phyloP scores from a whole-genome alignment of 2,329 filamentous ascomycete genomes.

The Trichoderma aggressivum region DNA sequence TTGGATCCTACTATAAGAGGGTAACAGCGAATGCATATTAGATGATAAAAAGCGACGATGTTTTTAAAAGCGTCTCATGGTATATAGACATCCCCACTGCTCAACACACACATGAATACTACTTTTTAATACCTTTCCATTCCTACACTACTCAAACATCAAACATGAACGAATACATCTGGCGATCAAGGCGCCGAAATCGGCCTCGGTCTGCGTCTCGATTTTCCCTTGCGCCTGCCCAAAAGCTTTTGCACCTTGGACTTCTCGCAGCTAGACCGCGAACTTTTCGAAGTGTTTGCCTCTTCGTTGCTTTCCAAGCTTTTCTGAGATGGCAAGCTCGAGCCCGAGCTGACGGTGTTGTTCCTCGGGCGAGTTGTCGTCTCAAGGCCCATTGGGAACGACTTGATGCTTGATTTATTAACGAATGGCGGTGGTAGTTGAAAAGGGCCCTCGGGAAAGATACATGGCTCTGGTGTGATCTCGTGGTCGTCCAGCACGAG shows the following conservation, averaged over 20 bases:
- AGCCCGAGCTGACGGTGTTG: neutral
- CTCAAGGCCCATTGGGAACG: neutral
- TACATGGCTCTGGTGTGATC: neutral
- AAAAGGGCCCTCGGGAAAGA: constrained; percentile 25
- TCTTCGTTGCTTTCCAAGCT: neutral
- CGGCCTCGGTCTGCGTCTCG: neutral
- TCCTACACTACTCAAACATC: neutral
- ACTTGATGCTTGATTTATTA: constrained; percentile 12
- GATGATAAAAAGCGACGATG: neutral
- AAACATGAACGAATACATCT: neutral
- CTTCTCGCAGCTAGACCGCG: constrained; percentile 2
- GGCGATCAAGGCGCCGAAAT: constrained; percentile 4
- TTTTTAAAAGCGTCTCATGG: neutral
- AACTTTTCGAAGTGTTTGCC: neutral
- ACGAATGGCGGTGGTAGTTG: constrained; percentile 28
- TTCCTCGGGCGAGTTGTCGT: neutral
- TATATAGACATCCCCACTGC: neutral
- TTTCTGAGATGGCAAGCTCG: constrained; percentile 6
- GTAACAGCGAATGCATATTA: neutral
- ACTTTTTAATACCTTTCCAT: neutral
- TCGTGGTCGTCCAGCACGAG: constrained; percentile 26
- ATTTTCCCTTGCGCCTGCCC: neutral
- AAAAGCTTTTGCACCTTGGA: constrained; percentile 10
- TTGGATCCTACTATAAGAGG: neutral
- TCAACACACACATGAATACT: neutral